These are phyloP conservation scores for Globisporangium cederbergense DNA, from an alignment of 352 stramenopile species.

Conservation along the genomic window DNA sequence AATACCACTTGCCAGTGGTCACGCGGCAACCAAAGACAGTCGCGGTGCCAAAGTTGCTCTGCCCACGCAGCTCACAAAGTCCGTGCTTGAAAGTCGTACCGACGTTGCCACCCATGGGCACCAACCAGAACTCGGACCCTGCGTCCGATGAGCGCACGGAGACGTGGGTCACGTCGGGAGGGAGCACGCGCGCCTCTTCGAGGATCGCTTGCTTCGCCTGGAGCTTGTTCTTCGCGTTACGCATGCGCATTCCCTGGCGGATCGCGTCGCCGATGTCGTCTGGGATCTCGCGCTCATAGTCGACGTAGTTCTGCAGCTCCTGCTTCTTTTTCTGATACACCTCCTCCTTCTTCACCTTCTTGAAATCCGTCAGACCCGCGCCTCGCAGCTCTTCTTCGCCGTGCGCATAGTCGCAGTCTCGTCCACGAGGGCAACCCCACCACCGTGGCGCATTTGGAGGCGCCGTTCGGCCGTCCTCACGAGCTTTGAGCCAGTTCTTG, in stretches of 20 bases:
- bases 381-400: slow-evolving; percentile 74
- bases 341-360: slow-evolving; percentile 64
- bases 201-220: slow-evolving; percentile 4
- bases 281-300: slow-evolving; percentile 65
- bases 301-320: slow-evolving; percentile 61
- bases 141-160: slow-evolving; percentile 23
- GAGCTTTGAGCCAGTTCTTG: slow-evolving; percentile 64
- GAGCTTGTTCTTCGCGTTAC: slow-evolving; percentile 28
- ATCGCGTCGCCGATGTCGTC: slow-evolving; percentile 71
- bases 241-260: slow-evolving; percentile 51
- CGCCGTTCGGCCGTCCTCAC: slow-evolving; percentile 31
- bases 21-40: slow-evolving; percentile 42
- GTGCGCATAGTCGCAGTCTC: slow-evolving; percentile 83
- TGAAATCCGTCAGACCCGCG: slow-evolving; percentile 59
- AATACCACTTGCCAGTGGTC: slow-evolving; percentile 82
- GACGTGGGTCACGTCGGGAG: slow-evolving; percentile 31
- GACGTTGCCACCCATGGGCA: slow-evolving; percentile 39
- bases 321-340: slow-evolving; percentile 56
- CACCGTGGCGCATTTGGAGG: slow-evolving; percentile 56
- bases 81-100: slow-evolving; percentile 56
- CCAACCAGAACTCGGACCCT: slow-evolving; percentile 41
- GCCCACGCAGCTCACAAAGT: slow-evolving; percentile 68
- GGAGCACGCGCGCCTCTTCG: slow-evolving; percentile 27
- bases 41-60: slow-evolving; percentile 77
- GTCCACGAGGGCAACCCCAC: slow-evolving; percentile 80